Evolutionary conservation across 208 protist genomes (phyloP).

Genomic region (Leishmania lainsoni): DNA sequence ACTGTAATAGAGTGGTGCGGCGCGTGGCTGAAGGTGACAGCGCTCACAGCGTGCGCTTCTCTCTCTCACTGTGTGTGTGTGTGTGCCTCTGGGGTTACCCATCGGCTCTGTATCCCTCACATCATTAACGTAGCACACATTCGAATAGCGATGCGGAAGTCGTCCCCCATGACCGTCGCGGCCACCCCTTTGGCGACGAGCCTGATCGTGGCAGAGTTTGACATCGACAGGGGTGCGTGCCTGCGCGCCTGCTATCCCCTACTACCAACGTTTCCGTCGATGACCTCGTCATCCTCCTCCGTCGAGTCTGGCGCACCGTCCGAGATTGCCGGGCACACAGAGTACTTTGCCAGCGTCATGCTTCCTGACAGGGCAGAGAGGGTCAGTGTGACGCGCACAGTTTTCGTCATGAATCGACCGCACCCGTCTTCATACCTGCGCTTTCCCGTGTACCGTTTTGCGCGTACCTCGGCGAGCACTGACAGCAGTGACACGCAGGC

Average conservation of each 20-base stretch:
- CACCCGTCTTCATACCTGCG: conserved; percentile 29
- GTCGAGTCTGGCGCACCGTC: conserved; percentile 14
- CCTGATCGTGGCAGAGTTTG: conserved; percentile 78
- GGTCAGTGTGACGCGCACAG: conserved; percentile 48
- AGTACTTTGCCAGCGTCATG: conserved; percentile 82
- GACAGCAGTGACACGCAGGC: background rate
- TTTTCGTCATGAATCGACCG: conserved; percentile 73
- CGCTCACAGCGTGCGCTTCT: background rate
- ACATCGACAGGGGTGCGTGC: conserved; percentile 73
- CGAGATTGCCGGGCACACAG: conserved; percentile 33
- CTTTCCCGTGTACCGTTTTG: conserved; percentile 66
- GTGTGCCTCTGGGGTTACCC: background rate
- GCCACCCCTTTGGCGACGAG: conserved; percentile 35
- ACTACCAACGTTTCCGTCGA: conserved; percentile 1
- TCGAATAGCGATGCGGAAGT: conserved; percentile 2
- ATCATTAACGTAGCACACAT: background rate
- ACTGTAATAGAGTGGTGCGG: background rate
- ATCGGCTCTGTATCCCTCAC: background rate
- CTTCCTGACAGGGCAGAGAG: conserved; percentile 83
- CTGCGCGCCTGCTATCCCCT: conserved; percentile 59
- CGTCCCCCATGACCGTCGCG: background rate
- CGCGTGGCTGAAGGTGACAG: background rate
- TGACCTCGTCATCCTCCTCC: background rate
- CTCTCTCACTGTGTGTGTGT: background rate
- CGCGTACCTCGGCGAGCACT: background rate